A percentile compares a stretch with the other conserved stretches of the same genome.
Conservation (phyloP, 2,329 filamentous ascomycete species). For the Sporothrix curviconia region DNA sequence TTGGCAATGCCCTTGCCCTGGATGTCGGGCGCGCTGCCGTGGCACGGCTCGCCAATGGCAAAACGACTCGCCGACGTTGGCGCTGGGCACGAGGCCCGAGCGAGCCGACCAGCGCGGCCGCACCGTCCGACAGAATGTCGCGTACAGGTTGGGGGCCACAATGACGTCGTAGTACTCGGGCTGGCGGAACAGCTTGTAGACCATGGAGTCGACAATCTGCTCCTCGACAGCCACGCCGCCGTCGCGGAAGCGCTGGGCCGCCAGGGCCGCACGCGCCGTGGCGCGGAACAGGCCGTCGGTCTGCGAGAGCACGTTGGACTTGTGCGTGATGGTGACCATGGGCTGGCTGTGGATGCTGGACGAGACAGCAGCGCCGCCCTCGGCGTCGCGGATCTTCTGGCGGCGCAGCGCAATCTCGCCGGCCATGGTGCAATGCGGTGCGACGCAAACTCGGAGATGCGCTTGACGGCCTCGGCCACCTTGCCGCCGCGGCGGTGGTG, state of each 20-base stretch:
- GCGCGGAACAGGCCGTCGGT: conserved; percentile 93
- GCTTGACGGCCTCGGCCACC: conserved; percentile 95
- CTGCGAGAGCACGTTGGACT: conserved; percentile 93
- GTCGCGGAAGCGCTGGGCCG: conserved; percentile 52
- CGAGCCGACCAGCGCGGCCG: conserved; percentile 85
- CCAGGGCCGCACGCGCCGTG: conserved; percentile 67
- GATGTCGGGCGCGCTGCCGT: conserved; percentile 93
- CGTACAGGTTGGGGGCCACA: conserved; percentile 94
- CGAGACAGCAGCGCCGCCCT: conserved; percentile 40
- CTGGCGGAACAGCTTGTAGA: conserved; percentile 98
- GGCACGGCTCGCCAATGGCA: conserved; percentile 96
- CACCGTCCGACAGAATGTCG: conserved; percentile 92
- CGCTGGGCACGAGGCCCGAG: conserved; percentile 87
- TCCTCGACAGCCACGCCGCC: conserved; percentile 66
- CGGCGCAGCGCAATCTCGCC: conserved; percentile 88
- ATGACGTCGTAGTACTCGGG: conserved; percentile 95
- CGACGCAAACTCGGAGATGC: conserved; percentile 80
- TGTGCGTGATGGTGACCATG: conserved; percentile 94
- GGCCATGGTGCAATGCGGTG: conserved; percentile 83
- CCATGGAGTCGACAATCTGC: conserved; percentile 99
- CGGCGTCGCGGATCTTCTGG: conserved; percentile 64
- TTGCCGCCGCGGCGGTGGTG: conserved; percentile 57
- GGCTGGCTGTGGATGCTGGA: conserved; percentile 59
- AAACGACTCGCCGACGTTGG: conserved; percentile 92
- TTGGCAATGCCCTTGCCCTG: conserved; percentile 90